Percentiles rank a stretch among this genome's conserved stretches.
Evolutionary conservation across 345 rosid genomes (phyloP).

Genomic region (Punica granatum): DNA sequence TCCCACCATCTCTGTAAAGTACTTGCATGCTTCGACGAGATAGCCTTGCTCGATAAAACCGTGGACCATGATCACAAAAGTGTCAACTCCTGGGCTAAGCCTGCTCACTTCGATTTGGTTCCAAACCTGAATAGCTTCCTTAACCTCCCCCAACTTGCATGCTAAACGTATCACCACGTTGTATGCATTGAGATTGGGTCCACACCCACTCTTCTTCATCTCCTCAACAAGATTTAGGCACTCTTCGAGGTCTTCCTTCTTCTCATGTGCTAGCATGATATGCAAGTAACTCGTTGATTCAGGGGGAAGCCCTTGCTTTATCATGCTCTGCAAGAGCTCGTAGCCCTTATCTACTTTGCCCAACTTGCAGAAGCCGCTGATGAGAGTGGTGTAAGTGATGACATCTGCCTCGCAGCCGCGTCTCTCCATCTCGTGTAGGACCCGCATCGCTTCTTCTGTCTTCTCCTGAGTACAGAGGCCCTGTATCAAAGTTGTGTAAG

Average conservation of each 20-base stretch:
- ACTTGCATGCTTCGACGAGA: conserved; percentile 58
- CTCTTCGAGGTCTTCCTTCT: conserved; percentile 59
- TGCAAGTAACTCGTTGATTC: conserved; percentile 56
- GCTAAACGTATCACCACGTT: conserved; percentile 69
- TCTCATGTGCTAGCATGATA: conserved; percentile 73
- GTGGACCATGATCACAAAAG: conserved; percentile 59
- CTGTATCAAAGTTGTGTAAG: conserved; percentile 70
- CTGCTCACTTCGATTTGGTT: conserved; percentile 64
- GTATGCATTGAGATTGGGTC: conserved; percentile 46
- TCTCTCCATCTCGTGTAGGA: conserved; percentile 73
- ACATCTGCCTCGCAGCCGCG: conserved; percentile 62
- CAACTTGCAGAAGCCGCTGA: conserved; percentile 77
- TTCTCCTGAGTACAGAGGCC: conserved; percentile 59
- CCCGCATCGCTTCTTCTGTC: conserved; percentile 66
- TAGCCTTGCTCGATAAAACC: conserved; percentile 58
- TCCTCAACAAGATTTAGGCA: conserved; percentile 48
- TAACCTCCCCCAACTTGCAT: conserved; percentile 64
- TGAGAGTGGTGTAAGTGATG: conserved; percentile 61
- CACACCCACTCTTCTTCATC: conserved; percentile 56
- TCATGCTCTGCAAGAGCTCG: conserved; percentile 55
- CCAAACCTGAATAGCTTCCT: conserved; percentile 55
- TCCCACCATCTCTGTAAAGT: conserved; percentile 76
- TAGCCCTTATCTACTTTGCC: conserved; percentile 57
- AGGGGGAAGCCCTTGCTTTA: conserved; percentile 45
- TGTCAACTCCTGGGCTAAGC: conserved; percentile 66